These are phyloP conservation scores for Oidiodendron maius DNA, from an alignment of 495 filamentous ascomycete species.

Conservation along the genomic window DNA sequence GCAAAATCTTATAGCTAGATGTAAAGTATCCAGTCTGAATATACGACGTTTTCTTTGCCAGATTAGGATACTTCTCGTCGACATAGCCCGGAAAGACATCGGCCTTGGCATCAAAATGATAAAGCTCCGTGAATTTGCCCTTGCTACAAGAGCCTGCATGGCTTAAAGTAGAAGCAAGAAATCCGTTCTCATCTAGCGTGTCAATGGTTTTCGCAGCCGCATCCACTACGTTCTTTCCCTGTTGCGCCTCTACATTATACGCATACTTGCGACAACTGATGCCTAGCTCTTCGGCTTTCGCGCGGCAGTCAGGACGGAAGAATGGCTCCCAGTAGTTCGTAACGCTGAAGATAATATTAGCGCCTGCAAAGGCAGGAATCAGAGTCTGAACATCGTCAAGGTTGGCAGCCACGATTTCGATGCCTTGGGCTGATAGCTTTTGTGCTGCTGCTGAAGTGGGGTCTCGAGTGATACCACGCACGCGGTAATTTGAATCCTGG, in stretches of 20 bases:
- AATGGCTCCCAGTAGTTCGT: constrained; percentile 44
- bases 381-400: constrained; percentile 38
- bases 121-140: constrained; percentile 29
- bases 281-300: constrained; percentile 20
- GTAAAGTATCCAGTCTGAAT: constrained; percentile 5
- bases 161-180: constrained; percentile 33
- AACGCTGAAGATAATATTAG: constrained; percentile 44
- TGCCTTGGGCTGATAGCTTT: constrained; percentile 33
- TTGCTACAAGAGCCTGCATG: constrained; percentile 20
- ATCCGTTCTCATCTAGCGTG: constrained; percentile 14
- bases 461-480: constrained; percentile 38
- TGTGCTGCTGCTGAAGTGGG: constrained; percentile 29
- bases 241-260: constrained; percentile 5
- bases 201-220: constrained; percentile 35
- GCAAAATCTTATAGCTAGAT: constrained; percentile 22
- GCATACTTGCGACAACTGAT: constrained; percentile 4
- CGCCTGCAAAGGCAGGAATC: constrained; percentile 36
- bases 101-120: constrained; percentile 35
- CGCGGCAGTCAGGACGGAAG: constrained; percentile 21
- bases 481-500: constrained; percentile 26
- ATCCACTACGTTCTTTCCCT: constrained; percentile 34
- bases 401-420: constrained; percentile 42
- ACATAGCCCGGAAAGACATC: constrained; percentile 29
- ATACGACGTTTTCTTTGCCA: constrained; percentile 29
- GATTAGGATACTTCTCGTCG: constrained; percentile 26